Base-by-base conservation (phyloP, 2,329 filamentous ascomycete species). In the Paecilomyces sp. region DNA sequence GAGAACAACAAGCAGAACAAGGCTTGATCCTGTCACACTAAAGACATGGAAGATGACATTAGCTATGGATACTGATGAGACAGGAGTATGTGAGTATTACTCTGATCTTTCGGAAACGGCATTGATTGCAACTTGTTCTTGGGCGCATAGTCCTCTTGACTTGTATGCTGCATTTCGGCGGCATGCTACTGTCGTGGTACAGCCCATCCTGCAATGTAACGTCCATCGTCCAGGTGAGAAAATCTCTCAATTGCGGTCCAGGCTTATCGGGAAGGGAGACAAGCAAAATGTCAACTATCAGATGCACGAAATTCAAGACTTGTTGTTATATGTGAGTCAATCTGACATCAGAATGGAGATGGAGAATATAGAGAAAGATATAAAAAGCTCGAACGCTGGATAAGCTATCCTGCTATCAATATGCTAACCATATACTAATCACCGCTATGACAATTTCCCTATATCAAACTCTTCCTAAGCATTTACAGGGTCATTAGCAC, bases 21-120 rank as follows among this genome's bases (percentile, higher is more conserved):
- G 58, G 58, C 6, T 56, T 50, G 15, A 59, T 55, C 50, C 58
- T 59, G 54, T 59, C 55, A 41, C 58, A 59, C 58, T 59, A 25
- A 6, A 56, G 13, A 30, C 15, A 57, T 7, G 22, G 33, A 11
- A 56, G 18, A 28, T 47, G 8, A 51, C 6, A 51, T 18, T 30
- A 59, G 25, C n/a, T 24, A 9, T 22, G 9, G 9, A 47, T 55
- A 47, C 24, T 28, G 30, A 18, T 4, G 22, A 47, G n/a, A 3
- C 2, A 54, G 12, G 34, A 34, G 55, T 28, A 34, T 53, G 12
- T n/a, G 1, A 8, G 22, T n/a, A 33, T 33, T 59, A 59, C 58
- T 54, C 30, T 59, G 33, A 59, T 52, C 22, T 59, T 59, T 8
- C 58, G 55, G 13, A 36, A 28, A 7, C 58, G 58, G 22, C 58